Base-by-base conservation (phyloP, 106 monocot genomes). In the Dactylorhiza incarnata region DNA sequence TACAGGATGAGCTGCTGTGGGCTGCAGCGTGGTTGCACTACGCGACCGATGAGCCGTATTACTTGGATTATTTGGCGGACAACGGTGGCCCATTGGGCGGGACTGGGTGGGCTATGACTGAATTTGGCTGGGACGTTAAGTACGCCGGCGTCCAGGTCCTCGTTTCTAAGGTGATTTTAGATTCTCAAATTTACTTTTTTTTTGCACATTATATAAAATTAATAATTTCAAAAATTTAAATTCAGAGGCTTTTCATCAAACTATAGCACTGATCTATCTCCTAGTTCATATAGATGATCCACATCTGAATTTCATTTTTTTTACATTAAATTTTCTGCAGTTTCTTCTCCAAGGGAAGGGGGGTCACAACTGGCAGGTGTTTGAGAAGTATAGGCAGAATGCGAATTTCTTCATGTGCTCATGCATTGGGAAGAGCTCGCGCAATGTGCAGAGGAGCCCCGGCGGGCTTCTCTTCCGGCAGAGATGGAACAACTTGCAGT, bases 71-170 rank as follows among this genome's bases (percentile, higher is more conserved):
- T 45, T 74, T 99, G 52, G 86, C 51, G 19, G 68, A 73, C 51
- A 94, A 99, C 76, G 88, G 83, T 1, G 88, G 85, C 14, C 67
- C 87, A 0, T 67, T 99, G 4, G 99, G 99, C 29, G 99, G 99
- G 23, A 99, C 91, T 15, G 94, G 94, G 23, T 99, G 99, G 99
- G 75, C 86, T 59, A 88, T 92, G 80, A 81, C 79, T 48, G 84
- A 94, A 83, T 99, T 99, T 55, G 89, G 99, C 2, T 99, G 99
- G 99, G 99, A 99, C 75, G 99, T 99, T 2, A 99, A 99, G 73
- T 94, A 94, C 65, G 89, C 91, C 29, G 99, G 99, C 10, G 89
- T 73, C 0, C 99, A 99, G 49, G 82, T 99, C 59, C 91, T 99
- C 45, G 91, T 80, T 2, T 68, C 99, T 13, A 94, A 94, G 93